A percentile compares a stretch with the other conserved stretches of the same genome.
phyloP scores from a whole-genome alignment of 2,329 filamentous ascomycete genomes.

The Sporothrix brunneoviolacea region DNA sequence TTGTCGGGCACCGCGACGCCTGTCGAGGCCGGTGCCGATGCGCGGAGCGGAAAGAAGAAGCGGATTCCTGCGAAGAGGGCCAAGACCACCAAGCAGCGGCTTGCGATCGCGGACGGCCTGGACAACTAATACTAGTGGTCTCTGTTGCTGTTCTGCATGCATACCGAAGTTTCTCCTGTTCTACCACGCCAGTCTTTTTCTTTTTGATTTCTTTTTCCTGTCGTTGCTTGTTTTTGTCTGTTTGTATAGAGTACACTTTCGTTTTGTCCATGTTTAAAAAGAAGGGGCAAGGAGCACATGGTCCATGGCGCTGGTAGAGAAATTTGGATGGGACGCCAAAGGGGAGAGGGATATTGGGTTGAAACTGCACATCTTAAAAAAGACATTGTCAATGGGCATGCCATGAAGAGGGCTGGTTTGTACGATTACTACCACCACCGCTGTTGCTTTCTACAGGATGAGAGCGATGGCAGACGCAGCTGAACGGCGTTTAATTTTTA shows the following conservation, averaged over 20 bases:
- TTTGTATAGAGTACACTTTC: not conserved
- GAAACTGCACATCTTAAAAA: too few relatives aligned
- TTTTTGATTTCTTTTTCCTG: not conserved
- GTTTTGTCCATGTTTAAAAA: not conserved
- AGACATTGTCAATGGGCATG: not conserved
- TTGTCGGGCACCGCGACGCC: conserved; percentile 82
- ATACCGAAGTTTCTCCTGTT: not conserved
- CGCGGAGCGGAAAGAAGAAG: conserved; percentile 50
- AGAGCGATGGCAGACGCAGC: not conserved
- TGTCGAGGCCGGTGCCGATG: conserved; percentile 37
- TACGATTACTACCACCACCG: not conserved
- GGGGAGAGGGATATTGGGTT: too few relatives aligned
- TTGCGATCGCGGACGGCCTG: conserved; percentile 60
- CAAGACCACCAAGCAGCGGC: conserved; percentile 62
- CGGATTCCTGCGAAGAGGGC: conserved; percentile 50
- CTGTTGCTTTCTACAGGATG: not conserved
- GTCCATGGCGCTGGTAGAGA: not conserved
- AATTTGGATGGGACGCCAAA: too few relatives aligned
- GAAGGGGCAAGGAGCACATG: too few relatives aligned
- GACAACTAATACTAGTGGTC: conserved; percentile 21
- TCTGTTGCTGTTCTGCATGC: too few relatives aligned
- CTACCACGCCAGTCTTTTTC: not conserved
- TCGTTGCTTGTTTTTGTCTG: not conserved
- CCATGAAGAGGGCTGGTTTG: not conserved
- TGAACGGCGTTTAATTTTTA: not conserved